These are phyloP conservation scores for Theobroma grandiflorum DNA, from an alignment of 441 rosid species.

Conservation along the genomic window DNA sequence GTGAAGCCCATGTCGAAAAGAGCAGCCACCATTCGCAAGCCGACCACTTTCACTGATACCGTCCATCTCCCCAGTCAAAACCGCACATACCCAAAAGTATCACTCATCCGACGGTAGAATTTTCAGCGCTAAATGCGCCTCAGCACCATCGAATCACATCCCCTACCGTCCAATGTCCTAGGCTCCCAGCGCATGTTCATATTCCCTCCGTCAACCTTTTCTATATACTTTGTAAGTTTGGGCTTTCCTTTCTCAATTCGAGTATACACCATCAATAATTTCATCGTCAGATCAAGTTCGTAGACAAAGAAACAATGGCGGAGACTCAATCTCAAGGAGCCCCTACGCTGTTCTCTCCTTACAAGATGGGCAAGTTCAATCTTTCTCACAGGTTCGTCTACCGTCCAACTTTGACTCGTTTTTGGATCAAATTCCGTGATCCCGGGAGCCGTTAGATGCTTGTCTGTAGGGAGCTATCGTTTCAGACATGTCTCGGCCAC, in stretches of 20 bases:
- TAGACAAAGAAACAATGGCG: conserved; percentile 29
- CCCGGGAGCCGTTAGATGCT: neutral
- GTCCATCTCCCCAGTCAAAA: neutral
- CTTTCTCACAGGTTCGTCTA: conserved; percentile 73
- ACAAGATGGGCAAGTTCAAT: conserved; percentile 74
- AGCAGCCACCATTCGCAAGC: too few species aligned
- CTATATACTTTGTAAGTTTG: neutral
- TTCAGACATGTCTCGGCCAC: conserved; percentile 4
- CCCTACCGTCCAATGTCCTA: neutral
- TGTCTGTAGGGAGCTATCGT: conserved; percentile 17
- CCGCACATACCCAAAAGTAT: too few species aligned
- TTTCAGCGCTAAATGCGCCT: neutral
- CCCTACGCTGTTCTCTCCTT: conserved; percentile 56
- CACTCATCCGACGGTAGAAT: too few species aligned
- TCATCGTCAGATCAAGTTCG: neutral
- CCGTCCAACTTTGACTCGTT: neutral
- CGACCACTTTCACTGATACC: neutral
- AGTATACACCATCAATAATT: neutral
- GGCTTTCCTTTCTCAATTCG: neutral
- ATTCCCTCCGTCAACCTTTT: neutral
- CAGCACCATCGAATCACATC: neutral
- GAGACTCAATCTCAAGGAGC: conserved; percentile 22
- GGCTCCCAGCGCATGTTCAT: neutral
- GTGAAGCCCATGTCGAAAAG: neutral
- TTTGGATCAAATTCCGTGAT: conserved; percentile 10